Base-by-base conservation (phyloP, 306 rosid genomes). In the Dicorynia guianensis region DNA sequence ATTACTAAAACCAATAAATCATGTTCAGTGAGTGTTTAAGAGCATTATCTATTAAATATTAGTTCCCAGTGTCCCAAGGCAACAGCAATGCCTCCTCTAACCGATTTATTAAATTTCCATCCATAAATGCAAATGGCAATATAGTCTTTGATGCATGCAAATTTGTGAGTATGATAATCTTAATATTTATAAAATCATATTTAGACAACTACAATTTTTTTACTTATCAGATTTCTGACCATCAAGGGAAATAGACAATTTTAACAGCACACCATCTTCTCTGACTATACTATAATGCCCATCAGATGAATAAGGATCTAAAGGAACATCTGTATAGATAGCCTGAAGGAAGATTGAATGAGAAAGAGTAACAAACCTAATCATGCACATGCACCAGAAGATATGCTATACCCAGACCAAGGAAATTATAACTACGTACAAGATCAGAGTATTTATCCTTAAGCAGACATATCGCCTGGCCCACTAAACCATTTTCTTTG, bases 221-320 rank as follows among this genome's bases (percentile, higher is more conserved):
- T 68, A 67, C 49, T 47, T 53, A 62, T n/a, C 35, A 78, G 50
- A 67, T 48, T 69, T 59, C 46, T 19, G 62, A 63, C 35, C 69
- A 34, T 17, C 1, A 38, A 60, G 42, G 48, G 39, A 62, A 53
- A 67, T 11, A 65, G 53, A 63, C 49, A 74, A 83, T 63, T 56
- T 47, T 62, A 42, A 35, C 50, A 40, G 19, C 88, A 75, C 80
- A 92, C 97, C 99, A 80, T 95, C 99, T 82, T 95, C 97, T 86
- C 97, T 83, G 39, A 95, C 99, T 15, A 95, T 92, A 76, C 97
- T 97, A 47, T 92, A 97, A 79, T 95, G 99, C 63, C 97, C 99
- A 76, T 95, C 99, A 4, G 97, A 92, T 0, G 97, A 90, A 84
- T 95, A 95, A 10, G 99, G 99, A 87, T 95, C 97, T 71, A 95